Evolutionary conservation across 257 asterid genomes (phyloP).

Genomic region (Ilex aquifolium): DNA sequence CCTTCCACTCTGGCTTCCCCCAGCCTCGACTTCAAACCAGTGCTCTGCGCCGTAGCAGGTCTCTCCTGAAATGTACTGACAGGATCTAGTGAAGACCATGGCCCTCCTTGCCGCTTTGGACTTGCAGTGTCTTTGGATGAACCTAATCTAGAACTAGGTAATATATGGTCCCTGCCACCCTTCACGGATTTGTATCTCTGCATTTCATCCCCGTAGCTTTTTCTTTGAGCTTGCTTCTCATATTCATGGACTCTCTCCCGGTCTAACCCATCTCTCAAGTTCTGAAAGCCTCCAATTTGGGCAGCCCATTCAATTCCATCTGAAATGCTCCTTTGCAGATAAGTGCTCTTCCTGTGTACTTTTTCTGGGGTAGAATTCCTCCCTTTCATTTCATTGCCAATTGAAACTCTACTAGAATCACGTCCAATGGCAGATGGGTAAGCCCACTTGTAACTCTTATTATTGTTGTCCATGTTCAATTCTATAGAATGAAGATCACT

Average conservation of each 20-base stretch:
- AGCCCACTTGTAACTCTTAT: conserved; percentile 39
- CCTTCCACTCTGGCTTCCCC: conserved; percentile 44
- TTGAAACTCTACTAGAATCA: conserved; percentile 26
- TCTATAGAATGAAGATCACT: conserved; percentile 70
- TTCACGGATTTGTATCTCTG: conserved; percentile 41
- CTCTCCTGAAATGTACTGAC: conserved; percentile 27
- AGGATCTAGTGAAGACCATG: conserved; percentile 45
- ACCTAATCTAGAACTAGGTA: conserved; percentile 39
- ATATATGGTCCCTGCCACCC: conserved; percentile 47
- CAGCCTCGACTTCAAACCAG: conserved; percentile 46
- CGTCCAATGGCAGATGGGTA: conserved; percentile 21
- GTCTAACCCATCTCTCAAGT: conserved; percentile 27
- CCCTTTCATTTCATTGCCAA: conserved; percentile 30
- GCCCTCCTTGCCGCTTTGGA: conserved; percentile 41
- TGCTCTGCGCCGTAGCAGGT: conserved; percentile 22
- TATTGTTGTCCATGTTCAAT: conserved; percentile 34
- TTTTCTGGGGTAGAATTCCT: conserved; percentile 42
- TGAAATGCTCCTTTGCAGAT: conserved; percentile 59
- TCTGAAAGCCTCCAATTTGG: conserved; percentile 26
- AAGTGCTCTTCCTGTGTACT: conserved; percentile 36
- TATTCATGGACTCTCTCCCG: conserved; percentile 32
- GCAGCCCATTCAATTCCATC: conserved; percentile 52
- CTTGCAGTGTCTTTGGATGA: conserved; percentile 28
- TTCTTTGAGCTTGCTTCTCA: conserved; percentile 47
- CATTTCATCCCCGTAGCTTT: conserved; percentile 39